These are phyloP conservation scores for Salisapilia sapeloensis DNA, from an alignment of 352 stramenopile genomes.

Conservation along the genomic window DNA sequence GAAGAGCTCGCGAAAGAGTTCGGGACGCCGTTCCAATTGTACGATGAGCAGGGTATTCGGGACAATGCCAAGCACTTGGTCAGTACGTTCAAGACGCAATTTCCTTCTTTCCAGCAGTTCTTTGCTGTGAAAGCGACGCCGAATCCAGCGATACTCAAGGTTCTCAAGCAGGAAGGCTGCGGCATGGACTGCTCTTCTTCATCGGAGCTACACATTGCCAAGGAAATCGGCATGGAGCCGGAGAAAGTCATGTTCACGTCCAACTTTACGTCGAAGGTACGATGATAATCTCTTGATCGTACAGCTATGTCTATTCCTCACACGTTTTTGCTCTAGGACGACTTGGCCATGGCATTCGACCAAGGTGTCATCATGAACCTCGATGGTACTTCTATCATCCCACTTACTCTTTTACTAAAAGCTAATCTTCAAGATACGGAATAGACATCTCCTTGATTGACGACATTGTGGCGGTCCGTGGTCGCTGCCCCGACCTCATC, in stretches of 20 bases:
- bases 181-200: slow-evolving; percentile 83
- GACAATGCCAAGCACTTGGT: slow-evolving; percentile 59
- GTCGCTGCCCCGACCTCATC: slow-evolving; percentile 67
- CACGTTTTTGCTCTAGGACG: slow-evolving; percentile 7
- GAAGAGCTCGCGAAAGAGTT: slow-evolving; percentile 54
- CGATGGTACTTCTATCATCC: slow-evolving; percentile 19
- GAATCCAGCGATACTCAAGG: slow-evolving; percentile 76
- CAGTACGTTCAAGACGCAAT: slow-evolving; percentile 48
- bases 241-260: slow-evolving; percentile 81
- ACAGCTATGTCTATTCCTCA: not conserved
- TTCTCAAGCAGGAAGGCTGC: slow-evolving; percentile 69
- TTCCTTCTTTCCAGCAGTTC: slow-evolving; percentile 78
- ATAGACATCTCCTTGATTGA: slow-evolving; percentile 68
- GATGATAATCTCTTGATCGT: not conserved
- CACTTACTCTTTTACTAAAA: not conserved
- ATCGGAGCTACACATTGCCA: slow-evolving; percentile 60
- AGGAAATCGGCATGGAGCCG: slow-evolving; percentile 51
- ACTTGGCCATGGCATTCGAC: slow-evolving; percentile 56
- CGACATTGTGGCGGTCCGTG: slow-evolving; percentile 39
- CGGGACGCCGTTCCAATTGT: slow-evolving; percentile 78
- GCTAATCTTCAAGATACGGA: not conserved
- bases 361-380: slow-evolving; percentile 80
- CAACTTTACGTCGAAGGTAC: slow-evolving; percentile 72
- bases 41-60: slow-evolving; percentile 74
- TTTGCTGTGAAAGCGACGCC: slow-evolving; percentile 82